Base-by-base conservation (phyloP, 495 filamentous ascomycete genomes). In the Clavariopsis aquatica region DNA sequence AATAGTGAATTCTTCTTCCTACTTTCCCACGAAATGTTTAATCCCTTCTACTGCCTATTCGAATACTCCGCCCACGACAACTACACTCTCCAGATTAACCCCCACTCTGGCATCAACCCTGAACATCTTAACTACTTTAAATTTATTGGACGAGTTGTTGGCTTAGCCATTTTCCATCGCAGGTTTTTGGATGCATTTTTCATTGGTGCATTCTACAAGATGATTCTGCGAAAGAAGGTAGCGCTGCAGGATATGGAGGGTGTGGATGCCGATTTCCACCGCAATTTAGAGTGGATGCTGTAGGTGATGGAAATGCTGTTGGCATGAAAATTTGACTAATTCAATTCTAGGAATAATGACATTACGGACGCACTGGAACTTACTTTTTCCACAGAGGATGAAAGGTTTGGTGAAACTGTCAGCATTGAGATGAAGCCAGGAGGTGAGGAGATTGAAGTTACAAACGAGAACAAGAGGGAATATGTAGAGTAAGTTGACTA, bases 11-110 rank as follows among this genome's bases (percentile, higher is more conserved):
- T 98, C 81, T 99, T 99, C 84, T 99, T 98, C 87, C 83, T 99
- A 60, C 85, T 99, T 43, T 98, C 94, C n/a, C 94, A 99, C 78
- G 94, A 99, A 81, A 99, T 99, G 94, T 99, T 99, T 79, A 99
- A 99, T 77, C 94, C 94, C 57, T 99, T 99, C 80, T 99, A 99
- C 80, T 99, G 94, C 78, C 83, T 99, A 49, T 99, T 99, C 81
- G 94, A 99, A 79, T 99, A 99, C 76, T 97, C 94, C 65, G 94
- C 94, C 28, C 94, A 99, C 80, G 94, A 99, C 85, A 99, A 99
- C 80, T 99, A 99, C 80, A 99, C 94, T 57, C 87, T 99, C 60
- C 94, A 99, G 79, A 99, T 99, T 81, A 99, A 99, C 79, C 94
- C 94, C 60, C 94, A 99, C 74, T 99, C 94, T 62, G 94, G 94